These are phyloP conservation scores for Termitomyces eurrhizus DNA, from an alignment of 768 basidiomycete genomes.

Conservation along the genomic window DNA sequence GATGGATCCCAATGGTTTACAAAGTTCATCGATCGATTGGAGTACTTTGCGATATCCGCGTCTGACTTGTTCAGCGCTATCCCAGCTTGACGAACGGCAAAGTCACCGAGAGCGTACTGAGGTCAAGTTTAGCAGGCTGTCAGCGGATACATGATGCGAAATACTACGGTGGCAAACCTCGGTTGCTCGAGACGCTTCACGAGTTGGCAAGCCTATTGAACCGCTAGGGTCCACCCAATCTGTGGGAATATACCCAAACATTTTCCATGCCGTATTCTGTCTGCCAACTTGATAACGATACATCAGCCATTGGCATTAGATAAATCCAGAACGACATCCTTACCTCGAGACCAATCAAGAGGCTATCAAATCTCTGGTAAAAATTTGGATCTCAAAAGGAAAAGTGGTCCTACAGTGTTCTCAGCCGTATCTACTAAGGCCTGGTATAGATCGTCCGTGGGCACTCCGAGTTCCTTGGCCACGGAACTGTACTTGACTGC, in stretches of 20 bases:
- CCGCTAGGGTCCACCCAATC: conserved; percentile 46
- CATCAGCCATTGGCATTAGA: not conserved
- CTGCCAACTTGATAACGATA: conserved; percentile 31
- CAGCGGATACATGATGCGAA: not conserved
- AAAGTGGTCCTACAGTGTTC: conserved; percentile 35
- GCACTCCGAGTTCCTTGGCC: conserved; percentile 36
- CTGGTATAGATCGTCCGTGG: conserved; percentile 43
- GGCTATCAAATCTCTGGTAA: conserved; percentile 26
- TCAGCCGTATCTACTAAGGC: conserved; percentile 49
- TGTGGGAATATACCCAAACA: conserved; percentile 46
- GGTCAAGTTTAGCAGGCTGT: not conserved
- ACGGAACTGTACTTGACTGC: conserved; percentile 39
- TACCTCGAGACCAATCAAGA: conserved; percentile 47
- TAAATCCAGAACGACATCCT: not conserved
- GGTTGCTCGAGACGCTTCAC: conserved; percentile 45
- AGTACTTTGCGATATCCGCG: conserved; percentile 37
- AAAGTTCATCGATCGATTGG: conserved; percentile 50
- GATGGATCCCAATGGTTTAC: conserved; percentile 46
- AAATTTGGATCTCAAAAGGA: not conserved
- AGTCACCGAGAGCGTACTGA: conserved; percentile 47
- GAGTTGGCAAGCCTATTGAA: conserved; percentile 41
- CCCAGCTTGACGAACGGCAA: conserved; percentile 50
- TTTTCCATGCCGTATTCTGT: conserved; percentile 50
- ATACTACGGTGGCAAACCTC: conserved; percentile 29
- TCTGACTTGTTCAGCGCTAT: conserved; percentile 34